Base-by-base conservation (phyloP, 176 grass and related monocot species). In the Themeda triandra region DNA sequence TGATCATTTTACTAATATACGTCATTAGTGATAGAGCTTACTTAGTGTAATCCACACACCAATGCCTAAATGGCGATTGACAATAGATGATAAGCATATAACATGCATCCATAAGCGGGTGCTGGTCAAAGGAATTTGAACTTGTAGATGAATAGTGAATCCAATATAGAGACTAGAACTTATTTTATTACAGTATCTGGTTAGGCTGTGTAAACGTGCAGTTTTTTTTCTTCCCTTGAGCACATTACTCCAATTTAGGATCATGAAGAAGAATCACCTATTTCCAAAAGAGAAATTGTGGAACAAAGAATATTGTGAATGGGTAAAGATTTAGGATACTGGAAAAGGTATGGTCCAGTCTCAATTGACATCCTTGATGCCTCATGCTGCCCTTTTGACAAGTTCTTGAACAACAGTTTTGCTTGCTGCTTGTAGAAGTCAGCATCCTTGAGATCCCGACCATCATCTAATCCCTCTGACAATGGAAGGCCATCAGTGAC, bases 351-450 rank as follows among this genome's bases (percentile, higher is more conserved):
- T 21, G 89, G 89, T 73, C 89, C 94, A n/a, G 92, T 97, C 80
- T 97, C 89, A 25, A 97, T 94, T 68, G 94, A 94, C 94, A 97
- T 93, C 76, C 89, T 89, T 39, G 92, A 97, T 32, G 94, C 90
- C 44, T 94, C 91, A 76, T 97, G 67, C 14, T 94, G 91, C 17
- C 94, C 94, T 80, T 88, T 92, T 2, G 94, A 94, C 73, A 97
- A 86, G 73, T 92, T 97, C 80, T 97, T 97, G 81, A 97, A 97
- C 75, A 97, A 82, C 2, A 94, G 78, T 65, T 97, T 97, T 21
- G 91, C 94, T 80, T 97, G 94, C 78, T 97, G 94, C 56, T 97
- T 97, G 79, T 97, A 97, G 84, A 90, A 93, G 53, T 97, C 94
- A 44, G 87, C 73, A 82, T 97, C 94, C 89, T 88, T 93, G 21